phyloP scores from a whole-genome alignment of 768 basidiomycete species.

The Boletus pseudo-olivaceus region DNA sequence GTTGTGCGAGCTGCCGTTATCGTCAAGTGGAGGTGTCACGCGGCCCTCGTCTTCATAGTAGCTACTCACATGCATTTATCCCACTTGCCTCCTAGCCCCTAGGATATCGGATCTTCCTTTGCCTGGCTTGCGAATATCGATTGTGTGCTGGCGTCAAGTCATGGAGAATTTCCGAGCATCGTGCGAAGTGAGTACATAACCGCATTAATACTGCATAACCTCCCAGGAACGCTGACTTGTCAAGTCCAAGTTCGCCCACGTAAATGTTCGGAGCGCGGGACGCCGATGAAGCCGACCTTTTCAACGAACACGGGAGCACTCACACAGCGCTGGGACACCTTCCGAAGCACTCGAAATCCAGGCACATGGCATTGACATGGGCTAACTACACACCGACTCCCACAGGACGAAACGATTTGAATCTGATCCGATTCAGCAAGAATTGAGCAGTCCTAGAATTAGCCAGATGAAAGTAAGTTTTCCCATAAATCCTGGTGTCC shows the following conservation, averaged over 20 bases:
- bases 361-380: not conserved
- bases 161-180: not conserved
- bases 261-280: not conserved
- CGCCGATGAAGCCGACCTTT: not conserved
- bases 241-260: not conserved
- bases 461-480: too few species aligned
- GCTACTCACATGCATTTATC: not conserved
- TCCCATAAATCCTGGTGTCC: not conserved
- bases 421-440: not conserved
- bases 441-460: not conserved
- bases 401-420: not conserved
- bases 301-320: not conserved
- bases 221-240: too few species aligned
- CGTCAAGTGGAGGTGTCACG: not conserved
- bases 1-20: not conserved
- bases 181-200: not conserved
- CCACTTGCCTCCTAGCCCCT: not conserved
- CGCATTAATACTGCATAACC: too few species aligned
- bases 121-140: not conserved
- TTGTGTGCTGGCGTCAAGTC: not conserved
- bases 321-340: not conserved
- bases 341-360: not conserved
- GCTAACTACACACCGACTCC: not conserved
- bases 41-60: not conserved
- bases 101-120: not conserved